Conservation (phyloP, 352 stramenopile genomes). For the Globisporangium nunn region DNA sequence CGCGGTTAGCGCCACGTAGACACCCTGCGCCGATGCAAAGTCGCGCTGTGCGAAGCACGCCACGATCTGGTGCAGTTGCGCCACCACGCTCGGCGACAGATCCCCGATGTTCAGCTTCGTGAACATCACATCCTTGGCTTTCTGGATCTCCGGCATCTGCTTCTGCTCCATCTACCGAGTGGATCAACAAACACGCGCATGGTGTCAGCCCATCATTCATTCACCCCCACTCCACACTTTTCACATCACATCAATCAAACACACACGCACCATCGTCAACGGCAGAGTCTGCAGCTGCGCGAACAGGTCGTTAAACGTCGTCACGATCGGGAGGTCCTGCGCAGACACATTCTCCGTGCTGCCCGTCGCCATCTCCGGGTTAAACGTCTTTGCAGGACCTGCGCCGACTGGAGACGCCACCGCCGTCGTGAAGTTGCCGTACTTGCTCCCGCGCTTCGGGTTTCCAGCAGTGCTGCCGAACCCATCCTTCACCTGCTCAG, state of each 20-base stretch:
- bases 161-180: constrained; percentile 79
- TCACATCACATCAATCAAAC: not conserved
- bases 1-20: constrained; percentile 89
- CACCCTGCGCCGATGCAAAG: constrained; percentile 67
- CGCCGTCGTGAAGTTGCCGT: constrained; percentile 65
- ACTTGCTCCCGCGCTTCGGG: constrained; percentile 84
- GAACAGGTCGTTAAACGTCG: constrained; percentile 75
- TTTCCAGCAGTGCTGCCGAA: constrained; percentile 84
- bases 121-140: constrained; percentile 83
- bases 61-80: constrained; percentile 75
- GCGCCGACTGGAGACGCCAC: constrained; percentile 43
- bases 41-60: constrained; percentile 67
- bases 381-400: constrained; percentile 31
- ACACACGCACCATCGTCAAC: constrained; percentile 71
- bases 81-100: constrained; percentile 63
- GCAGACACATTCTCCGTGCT: constrained; percentile 68
- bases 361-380: constrained; percentile 35
- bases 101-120: constrained; percentile 82
- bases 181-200: constrained; percentile 8
- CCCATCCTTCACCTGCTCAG: constrained; percentile 71
- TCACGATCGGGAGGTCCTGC: constrained; percentile 76
- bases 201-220: no score
- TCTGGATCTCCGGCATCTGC: constrained; percentile 79
- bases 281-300: constrained; percentile 60
- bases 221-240: not conserved